These are phyloP conservation scores for Puya raimondii DNA, from an alignment of 176 grass and related monocot genomes.

Conservation along the genomic window DNA sequence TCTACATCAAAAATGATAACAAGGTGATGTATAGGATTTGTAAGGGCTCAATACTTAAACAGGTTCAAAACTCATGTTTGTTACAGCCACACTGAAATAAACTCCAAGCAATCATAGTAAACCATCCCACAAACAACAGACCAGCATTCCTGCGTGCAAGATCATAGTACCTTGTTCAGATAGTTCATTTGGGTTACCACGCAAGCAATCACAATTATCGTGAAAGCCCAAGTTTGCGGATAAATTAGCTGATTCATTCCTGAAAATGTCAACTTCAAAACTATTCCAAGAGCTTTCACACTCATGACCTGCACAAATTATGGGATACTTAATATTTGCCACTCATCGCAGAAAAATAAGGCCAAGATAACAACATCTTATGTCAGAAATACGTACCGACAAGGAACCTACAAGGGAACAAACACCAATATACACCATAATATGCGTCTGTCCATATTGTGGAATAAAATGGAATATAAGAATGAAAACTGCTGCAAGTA, in stretches of 20 bases:
- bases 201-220: conserved; percentile 65
- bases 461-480: conserved; percentile 74
- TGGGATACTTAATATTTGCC: conserved; percentile 4
- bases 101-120: not conserved
- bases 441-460: conserved; percentile 89
- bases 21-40: too few relatives aligned
- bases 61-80: too few relatives aligned
- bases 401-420: conserved; percentile 96
- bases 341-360: not conserved
- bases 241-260: conserved; percentile 91
- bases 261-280: conserved; percentile 90
- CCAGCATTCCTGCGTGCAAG: not conserved
- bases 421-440: conserved; percentile 95
- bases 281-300: conserved; percentile 95
- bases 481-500: conserved; percentile 65
- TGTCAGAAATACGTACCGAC: conserved; percentile 50
- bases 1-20: too few relatives aligned
- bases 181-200: conserved; percentile 95
- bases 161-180: conserved; percentile 80
- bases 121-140: not conserved
- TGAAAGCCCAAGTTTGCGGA: conserved; percentile 89
- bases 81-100: too few relatives aligned
- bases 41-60: too few relatives aligned
- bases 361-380: not conserved
- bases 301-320: conserved; percentile 85